A percentile compares a stretch with the other conserved stretches of the same genome.
Conservation (phyloP, 2,329 filamentous ascomycete species). For the Xylariomycetidae sp. region DNA sequence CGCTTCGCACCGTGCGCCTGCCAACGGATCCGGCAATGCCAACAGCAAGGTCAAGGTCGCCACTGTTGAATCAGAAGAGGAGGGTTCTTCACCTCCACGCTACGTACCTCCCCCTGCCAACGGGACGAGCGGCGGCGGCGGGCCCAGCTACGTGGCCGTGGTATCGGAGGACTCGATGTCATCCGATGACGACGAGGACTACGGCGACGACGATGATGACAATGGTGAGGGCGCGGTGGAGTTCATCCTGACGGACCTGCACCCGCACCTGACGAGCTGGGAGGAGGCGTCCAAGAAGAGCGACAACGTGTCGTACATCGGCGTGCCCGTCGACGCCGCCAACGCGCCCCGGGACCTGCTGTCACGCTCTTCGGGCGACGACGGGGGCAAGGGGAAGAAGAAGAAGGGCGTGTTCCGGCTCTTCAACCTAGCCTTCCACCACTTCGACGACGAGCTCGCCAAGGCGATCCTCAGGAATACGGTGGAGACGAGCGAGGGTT, state of each 20-base stretch:
- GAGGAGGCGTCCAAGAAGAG: slow-evolving; percentile 45
- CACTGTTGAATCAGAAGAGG: no score
- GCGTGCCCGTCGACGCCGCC: slow-evolving; percentile 60
- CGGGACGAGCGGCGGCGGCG: no score
- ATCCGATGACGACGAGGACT: slow-evolving; percentile 1
- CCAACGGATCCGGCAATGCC: no score
- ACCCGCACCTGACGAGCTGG: slow-evolving; percentile 61
- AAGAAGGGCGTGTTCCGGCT: slow-evolving; percentile 59
- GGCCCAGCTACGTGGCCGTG: no score
- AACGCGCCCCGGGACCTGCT: slow-evolving; percentile 50
- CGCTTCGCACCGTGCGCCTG: no score
- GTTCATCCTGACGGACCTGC: slow-evolving; percentile 63
- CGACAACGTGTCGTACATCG: slow-evolving; percentile 55
- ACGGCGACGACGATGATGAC: slow-evolving; percentile 2
- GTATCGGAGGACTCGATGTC: neutral
- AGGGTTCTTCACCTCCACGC: no score
- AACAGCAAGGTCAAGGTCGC: no score
- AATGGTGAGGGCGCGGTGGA: slow-evolving; percentile 31
- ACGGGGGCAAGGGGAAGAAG: slow-evolving; percentile 25
- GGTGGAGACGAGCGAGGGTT: slow-evolving; percentile 59
- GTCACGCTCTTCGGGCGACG: slow-evolving; percentile 10
- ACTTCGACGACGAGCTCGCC: slow-evolving; percentile 64
- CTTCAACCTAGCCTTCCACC: slow-evolving; percentile 73
- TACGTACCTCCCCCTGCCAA: no score
- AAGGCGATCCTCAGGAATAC: slow-evolving; percentile 59